These are phyloP conservation scores for Fusarium mundagurra DNA, from an alignment of 2,329 filamentous ascomycete species.

Conservation along the genomic window DNA sequence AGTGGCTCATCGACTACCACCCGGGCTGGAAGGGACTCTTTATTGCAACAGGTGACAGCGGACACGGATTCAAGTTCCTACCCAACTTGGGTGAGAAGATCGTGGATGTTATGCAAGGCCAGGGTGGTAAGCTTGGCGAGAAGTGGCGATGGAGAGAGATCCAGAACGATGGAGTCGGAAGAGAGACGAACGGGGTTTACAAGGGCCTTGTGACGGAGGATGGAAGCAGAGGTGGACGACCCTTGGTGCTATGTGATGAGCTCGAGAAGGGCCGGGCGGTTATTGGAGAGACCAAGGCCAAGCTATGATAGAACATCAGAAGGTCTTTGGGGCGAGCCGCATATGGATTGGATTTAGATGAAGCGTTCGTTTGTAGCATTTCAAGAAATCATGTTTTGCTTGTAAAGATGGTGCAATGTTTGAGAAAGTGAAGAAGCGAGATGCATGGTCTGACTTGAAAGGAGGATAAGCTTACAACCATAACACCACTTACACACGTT, in stretches of 20 bases:
- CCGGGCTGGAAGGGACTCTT: slow-evolving; percentile 68
- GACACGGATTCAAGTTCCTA: slow-evolving; percentile 76
- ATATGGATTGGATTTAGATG: slow-evolving; percentile 7
- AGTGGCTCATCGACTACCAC: slow-evolving; percentile 78
- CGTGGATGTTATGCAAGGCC: slow-evolving; percentile 62
- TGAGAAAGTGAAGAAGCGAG: background rate
- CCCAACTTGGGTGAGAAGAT: slow-evolving; percentile 72
- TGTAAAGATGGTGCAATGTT: background rate
- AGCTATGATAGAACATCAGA: slow-evolving; percentile 40
- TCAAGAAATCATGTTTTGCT: slow-evolving; percentile 5
- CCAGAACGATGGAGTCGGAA: slow-evolving; percentile 49
- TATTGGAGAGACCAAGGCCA: slow-evolving; percentile 33
- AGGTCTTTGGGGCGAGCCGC: background rate
- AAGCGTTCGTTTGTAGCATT: slow-evolving; percentile 25
- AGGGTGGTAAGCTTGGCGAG: slow-evolving; percentile 60
- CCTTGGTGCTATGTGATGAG: slow-evolving; percentile 58
- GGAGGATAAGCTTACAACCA: slow-evolving; percentile 6
- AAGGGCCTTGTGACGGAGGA: slow-evolving; percentile 60
- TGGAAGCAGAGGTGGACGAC: slow-evolving; percentile 60
- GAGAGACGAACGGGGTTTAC: slow-evolving; percentile 50
- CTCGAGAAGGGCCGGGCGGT: slow-evolving; percentile 44
- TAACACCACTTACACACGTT: slow-evolving; percentile 4
- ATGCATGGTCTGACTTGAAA: slow-evolving; percentile 8
- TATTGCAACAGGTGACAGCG: slow-evolving; percentile 70
- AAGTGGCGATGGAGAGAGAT: slow-evolving; percentile 74